These are phyloP conservation scores for Digitaria exilis DNA, from an alignment of 202 grass and related monocot genomes.

Conservation along the genomic window DNA sequence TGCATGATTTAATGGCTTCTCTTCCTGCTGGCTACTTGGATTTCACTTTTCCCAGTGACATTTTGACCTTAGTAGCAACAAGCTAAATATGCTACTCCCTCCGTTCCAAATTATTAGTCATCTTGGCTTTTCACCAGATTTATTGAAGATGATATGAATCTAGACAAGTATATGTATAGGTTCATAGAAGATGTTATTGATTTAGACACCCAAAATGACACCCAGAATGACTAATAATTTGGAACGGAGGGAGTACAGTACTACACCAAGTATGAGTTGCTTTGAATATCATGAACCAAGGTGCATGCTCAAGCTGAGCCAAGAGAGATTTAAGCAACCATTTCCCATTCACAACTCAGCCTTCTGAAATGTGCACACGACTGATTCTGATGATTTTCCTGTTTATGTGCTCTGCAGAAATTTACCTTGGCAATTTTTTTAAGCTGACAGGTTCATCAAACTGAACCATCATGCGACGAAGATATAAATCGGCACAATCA, in stretches of 20 bases:
- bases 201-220: too few species aligned
- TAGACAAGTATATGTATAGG: too few species aligned
- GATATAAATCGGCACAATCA: not conserved
- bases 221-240: too few species aligned
- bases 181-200: too few species aligned
- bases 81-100: too few species aligned
- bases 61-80: conserved; percentile 1
- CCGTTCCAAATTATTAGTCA: too few species aligned
- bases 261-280: too few species aligned
- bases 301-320: not conserved
- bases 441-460: not conserved
- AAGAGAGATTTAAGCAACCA: not conserved
- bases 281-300: conserved; percentile 15
- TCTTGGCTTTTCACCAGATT: too few species aligned
- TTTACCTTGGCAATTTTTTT: not conserved
- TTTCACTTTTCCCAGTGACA: conserved; percentile 13
- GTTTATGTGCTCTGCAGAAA: not conserved
- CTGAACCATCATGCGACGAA: not conserved
- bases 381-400: not conserved
- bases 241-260: too few species aligned
- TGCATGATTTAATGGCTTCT: not conserved
- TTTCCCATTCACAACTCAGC: not conserved
- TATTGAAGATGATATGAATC: too few species aligned
- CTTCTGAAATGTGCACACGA: not conserved
- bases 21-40: not conserved